Percentiles rank a stretch among this genome's conserved stretches.
These are phyloP conservation scores for Heritiera littoralis DNA, from an alignment of 345 rosid genomes.

Conservation along the genomic window DNA sequence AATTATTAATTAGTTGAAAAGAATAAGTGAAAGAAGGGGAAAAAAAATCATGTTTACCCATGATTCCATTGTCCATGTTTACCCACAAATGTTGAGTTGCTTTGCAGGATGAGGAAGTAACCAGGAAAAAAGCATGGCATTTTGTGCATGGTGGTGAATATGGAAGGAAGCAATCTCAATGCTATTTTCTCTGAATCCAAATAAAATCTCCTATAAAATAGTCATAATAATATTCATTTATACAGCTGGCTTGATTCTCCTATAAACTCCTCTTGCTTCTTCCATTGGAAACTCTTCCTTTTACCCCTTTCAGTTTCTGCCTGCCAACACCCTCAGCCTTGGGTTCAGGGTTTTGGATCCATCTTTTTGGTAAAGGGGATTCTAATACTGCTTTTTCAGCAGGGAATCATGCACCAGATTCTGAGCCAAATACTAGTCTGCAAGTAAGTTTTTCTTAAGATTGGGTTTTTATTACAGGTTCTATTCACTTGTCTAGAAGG, in stretches of 20 bases:
- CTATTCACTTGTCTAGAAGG: not conserved
- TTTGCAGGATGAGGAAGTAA: conserved; percentile 19
- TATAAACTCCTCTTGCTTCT: not conserved
- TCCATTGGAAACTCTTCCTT: not conserved
- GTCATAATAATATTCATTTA: not conserved
- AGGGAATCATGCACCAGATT: not conserved
- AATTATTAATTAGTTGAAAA: not conserved
- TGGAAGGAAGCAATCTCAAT: conserved; percentile 12
- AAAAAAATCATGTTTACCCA: not conserved
- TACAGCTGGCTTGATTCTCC: not conserved
- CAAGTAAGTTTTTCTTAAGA: not conserved
- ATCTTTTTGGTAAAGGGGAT: not conserved
- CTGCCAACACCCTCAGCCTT: not conserved
- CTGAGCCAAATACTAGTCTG: not conserved
- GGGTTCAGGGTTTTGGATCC: conserved; percentile 3
- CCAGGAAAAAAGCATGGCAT: conserved; percentile 15
- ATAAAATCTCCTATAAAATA: conserved; percentile 10
- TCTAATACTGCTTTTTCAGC: not conserved
- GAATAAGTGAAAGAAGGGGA: not conserved
- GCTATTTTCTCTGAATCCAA: conserved; percentile 6
- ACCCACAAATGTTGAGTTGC: conserved; percentile 11
- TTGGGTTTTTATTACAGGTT: not conserved
- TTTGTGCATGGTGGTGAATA: conserved; percentile 9
- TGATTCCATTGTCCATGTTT: not conserved
- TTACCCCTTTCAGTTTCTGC: conserved; percentile 6